Evolutionary conservation across 2,329 filamentous ascomycete genomes (phyloP), one percentile per base, ranked within the genome.

Genomic region (Fusarium sp.): DNA sequence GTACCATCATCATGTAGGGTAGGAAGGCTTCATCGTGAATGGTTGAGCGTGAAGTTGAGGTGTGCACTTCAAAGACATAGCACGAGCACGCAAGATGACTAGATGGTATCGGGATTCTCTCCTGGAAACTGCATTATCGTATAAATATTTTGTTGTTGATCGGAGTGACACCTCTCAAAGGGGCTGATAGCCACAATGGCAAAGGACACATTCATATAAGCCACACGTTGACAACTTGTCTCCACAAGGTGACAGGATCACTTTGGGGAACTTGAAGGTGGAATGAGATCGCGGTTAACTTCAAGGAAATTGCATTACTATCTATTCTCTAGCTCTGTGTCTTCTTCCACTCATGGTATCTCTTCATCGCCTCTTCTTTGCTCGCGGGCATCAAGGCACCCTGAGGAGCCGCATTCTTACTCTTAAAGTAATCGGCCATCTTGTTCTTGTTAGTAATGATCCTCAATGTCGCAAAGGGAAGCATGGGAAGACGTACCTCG

Each of bases 401-500:
- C 64, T 85, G 81, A 0, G 89, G 87, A 0, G 89, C 86, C 4
- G 81, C 81, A 71, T 91, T 92, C 80, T 88, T 91, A 69, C 85
- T 87, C 84, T 93, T 94, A 82, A 94, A 94, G 34, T 93, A 89
- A 78, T 94, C 91, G 47, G 86, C 89, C 83, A 94, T 93, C 69
- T 72, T 31, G 10, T 3, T 29, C 10, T 6, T 34, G 37, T 65
- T 27, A 62, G 45, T 7, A n/a, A 22, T 22, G 10, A 18, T 6
- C 14, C 10, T 8, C 14, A 9, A 22, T 27, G 31, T 14, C 0
- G n/a, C 10, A 14, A 9, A 16, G 14, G 22, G 31, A 20, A 16
- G n/a, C 22, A 13, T 31, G 47, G 3, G 11, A 7, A 7, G 16
- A 22, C 62, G 52, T 64, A 76, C 73, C 80, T 93, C 87, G 78